phyloP scores from a whole-genome alignment of 805 yeast genomes.

The Saccharomycopsis sp. region DNA sequence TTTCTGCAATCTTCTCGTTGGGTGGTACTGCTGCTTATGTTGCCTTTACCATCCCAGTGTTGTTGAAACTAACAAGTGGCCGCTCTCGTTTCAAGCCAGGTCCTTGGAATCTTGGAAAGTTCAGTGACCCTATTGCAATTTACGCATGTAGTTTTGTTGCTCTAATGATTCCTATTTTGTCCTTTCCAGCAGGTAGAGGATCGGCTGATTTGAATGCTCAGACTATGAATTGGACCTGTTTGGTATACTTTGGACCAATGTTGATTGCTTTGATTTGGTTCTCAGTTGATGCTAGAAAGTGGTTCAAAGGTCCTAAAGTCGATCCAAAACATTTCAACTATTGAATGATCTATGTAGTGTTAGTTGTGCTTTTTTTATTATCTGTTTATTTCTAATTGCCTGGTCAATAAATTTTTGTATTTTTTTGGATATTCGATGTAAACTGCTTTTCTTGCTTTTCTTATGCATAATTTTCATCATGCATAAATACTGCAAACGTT shows the following conservation, averaged over 20 bases:
- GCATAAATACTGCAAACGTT: background rate
- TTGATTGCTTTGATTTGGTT: constrained; percentile 38
- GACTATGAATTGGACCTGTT: constrained; percentile 63
- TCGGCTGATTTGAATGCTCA: constrained; percentile 27
- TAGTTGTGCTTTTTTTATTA: no score
- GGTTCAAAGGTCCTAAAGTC: constrained; percentile 57
- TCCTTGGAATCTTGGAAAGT: constrained; percentile 54
- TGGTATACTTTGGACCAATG: constrained; percentile 59
- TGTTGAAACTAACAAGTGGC: constrained; percentile 32
- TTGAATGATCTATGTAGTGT: background rate
- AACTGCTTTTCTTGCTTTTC: background rate
- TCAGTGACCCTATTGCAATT: constrained; percentile 42
- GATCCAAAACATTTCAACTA: constrained; percentile 23
- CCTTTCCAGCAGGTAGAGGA: constrained; percentile 9
- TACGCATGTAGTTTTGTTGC: constrained; percentile 46
- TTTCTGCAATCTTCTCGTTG: constrained; percentile 40
- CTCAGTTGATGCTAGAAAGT: constrained; percentile 51
- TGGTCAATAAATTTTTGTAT: background rate
- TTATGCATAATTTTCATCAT: background rate
- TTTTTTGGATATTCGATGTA: background rate
- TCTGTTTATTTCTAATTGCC: background rate
- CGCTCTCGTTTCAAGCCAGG: constrained; percentile 53
- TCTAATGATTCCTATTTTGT: constrained; percentile 49
- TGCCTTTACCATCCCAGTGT: constrained; percentile 37
- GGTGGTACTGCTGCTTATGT: constrained; percentile 38